Base-by-base conservation (phyloP, 75 land plant species). In the Cunninghamia lanceolata region DNA sequence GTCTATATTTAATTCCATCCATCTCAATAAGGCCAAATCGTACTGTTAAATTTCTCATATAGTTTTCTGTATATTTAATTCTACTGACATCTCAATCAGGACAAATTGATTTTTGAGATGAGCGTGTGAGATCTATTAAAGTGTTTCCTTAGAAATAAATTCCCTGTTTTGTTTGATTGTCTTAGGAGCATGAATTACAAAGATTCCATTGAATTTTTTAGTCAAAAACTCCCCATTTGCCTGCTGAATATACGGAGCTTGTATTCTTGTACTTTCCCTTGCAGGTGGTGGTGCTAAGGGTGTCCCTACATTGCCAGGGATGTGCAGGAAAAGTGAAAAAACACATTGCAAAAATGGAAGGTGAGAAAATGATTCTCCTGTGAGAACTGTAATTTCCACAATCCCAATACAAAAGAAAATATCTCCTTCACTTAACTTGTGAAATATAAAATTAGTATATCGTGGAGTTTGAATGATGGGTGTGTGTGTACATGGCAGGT, bases 291-390 rank as follows among this genome's bases (percentile, higher is more conserved):
- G 88, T 84, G 30, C 74, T 89, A 3, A 84, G 80, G 86, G 90
- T 89, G 68, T 87, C 88, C 7, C 85, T 89, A 83, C 90, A 89
- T 85, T 89, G 90, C 88, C 80, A 89, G 85, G 88, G 88, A 59
- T 89, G 90, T 84, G 90, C 90, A 80, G 88, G 86, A 42, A 89
- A 85, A 74, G 90, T 89, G 32, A 73, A 85, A 78, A 89, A 89
- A 77, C 90, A 89, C 84, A 89, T 87, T 15, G 40, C 86, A 34
- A 89, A 89, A 54, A 89, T 89, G 59, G 88, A 89, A 84, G 88
- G 90, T 89, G 17, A 83, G 30, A 83, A 36, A 21, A 14, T 5
- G 21, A 34, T 5, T 10, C 32, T n/a, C 74, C 9, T 30, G 5
- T 70, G 74, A 70, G 8, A 70, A 17, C 17, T 32, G 35, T 10